Percentiles rank a stretch among this genome's conserved stretches.
Conservation (phyloP, 1,139 yeast genomes). For the Hansenula anomala region DNA sequence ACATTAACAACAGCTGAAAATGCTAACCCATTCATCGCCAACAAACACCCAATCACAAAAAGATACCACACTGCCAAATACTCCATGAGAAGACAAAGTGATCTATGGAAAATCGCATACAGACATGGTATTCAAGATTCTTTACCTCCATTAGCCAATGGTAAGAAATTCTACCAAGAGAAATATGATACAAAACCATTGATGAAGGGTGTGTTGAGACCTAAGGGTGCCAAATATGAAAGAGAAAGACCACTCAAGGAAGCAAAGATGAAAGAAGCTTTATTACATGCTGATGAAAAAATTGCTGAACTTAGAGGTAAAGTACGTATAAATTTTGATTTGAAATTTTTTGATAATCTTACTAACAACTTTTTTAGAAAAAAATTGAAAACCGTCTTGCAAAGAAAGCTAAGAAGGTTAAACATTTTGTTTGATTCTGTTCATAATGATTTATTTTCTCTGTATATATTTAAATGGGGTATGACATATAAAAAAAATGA, state of each 20-base stretch:
- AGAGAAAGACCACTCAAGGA: constrained; percentile 46
- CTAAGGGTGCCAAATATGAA: constrained; percentile 82
- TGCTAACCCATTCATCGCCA: constrained; percentile 86
- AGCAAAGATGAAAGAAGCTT: not conserved
- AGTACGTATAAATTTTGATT: too few species aligned
- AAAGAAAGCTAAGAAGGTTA: not conserved
- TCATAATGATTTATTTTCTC: not conserved
- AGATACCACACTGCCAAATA: constrained; percentile 73
- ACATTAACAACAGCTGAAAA: constrained; percentile 59
- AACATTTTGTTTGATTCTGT: not conserved
- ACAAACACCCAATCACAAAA: constrained; percentile 77
- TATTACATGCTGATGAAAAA: constrained; percentile 54
- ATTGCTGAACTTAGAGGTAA: constrained; percentile 31
- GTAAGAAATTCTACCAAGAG: constrained; percentile 73
- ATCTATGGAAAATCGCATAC: constrained; percentile 76
- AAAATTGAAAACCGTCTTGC: not conserved
- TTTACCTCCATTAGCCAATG: constrained; percentile 67
- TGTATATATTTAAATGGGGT: not conserved
- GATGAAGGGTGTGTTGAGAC: constrained; percentile 73
- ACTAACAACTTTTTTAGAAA: too few species aligned
- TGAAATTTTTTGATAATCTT: too few species aligned
- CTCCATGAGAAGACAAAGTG: constrained; percentile 82
- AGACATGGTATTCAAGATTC: constrained; percentile 76
- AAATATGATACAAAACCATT: constrained; percentile 67
- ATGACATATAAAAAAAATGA: not conserved